Evolutionary conservation across 169 alveolate species (phyloP).

Genomic region (Plasmodium chabaudi): DNA sequence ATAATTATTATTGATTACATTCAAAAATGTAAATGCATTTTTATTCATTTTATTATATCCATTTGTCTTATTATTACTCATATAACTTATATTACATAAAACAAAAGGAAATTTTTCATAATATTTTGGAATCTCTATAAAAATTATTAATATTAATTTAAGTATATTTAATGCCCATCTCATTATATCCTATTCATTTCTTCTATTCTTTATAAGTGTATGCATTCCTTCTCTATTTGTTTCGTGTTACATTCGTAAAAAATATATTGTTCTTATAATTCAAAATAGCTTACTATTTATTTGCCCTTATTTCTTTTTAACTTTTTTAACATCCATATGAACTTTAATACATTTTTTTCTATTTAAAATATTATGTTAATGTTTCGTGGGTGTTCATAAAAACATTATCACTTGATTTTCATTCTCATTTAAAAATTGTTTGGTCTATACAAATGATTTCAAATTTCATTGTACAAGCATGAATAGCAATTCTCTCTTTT

Average conservation of each 20-base stretch:
- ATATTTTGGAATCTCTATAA: slow-evolving; percentile 13
- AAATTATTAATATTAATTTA: slow-evolving; percentile 16
- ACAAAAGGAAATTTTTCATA: slow-evolving; percentile 1
- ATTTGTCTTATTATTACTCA: background rate
- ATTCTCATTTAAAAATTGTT: no score
- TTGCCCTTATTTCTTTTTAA: background rate
- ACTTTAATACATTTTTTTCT: no score
- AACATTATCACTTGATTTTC: no score
- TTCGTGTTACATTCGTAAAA: no score
- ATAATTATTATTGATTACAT: background rate
- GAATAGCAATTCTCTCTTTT: no score
- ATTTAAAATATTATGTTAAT: no score
- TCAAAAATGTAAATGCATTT: slow-evolving; percentile 10
- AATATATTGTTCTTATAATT: no score
- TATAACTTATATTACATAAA: slow-evolving; percentile 2
- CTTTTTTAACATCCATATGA: no score
- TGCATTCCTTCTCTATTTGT: background rate
- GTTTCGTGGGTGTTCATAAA: no score
- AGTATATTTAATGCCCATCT: slow-evolving; percentile 6
- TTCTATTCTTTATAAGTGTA: background rate
- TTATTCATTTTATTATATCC: background rate
- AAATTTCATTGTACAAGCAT: no score
- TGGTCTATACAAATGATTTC: no score
- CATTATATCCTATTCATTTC: slow-evolving; percentile 39
- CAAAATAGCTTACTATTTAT: no score